A percentile compares a stretch with the other conserved stretches of the same genome.
These are phyloP conservation scores for Didymella arachidicola DNA, from an alignment of 2,329 filamentous ascomycete species.

Conservation along the genomic window DNA sequence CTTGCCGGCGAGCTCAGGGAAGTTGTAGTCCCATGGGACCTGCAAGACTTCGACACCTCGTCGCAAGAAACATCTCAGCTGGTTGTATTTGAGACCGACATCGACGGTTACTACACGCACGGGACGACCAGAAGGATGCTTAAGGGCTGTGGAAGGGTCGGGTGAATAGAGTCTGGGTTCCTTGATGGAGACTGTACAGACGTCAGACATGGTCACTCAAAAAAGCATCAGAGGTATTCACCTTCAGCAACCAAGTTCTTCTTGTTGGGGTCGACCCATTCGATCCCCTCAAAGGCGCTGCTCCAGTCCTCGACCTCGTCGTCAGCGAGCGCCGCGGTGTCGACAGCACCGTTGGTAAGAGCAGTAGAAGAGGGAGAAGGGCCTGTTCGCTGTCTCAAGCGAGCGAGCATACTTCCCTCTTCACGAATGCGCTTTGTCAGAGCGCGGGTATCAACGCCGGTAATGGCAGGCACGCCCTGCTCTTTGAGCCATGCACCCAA, in stretches of 20 bases:
- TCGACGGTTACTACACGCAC: constrained; percentile 92
- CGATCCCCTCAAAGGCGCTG: constrained; percentile 75
- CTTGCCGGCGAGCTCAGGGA: constrained; percentile 75
- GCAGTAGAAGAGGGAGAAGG: constrained; percentile 33
- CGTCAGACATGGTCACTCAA: constrained; percentile 31
- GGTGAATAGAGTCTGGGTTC: constrained; percentile 86
- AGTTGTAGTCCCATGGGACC: constrained; percentile 95
- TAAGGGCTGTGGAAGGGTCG: constrained; percentile 72
- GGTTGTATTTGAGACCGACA: constrained; percentile 98
- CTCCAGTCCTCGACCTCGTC: constrained; percentile 53
- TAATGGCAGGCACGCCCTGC: constrained; percentile 91
- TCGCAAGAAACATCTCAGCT: constrained; percentile 89
- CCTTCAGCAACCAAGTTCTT: constrained; percentile 94
- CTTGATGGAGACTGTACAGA: constrained; percentile 80
- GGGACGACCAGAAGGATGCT: constrained; percentile 86
- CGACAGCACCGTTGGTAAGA: constrained; percentile 52
- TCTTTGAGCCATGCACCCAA: constrained; percentile 96
- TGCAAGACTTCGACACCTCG: constrained; percentile 93
- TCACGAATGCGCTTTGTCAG: constrained; percentile 94
- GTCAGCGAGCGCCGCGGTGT: constrained; percentile 45
- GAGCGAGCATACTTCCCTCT: constrained; percentile 95
- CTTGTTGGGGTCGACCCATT: constrained; percentile 91
- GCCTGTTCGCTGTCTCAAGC: constrained; percentile 77
- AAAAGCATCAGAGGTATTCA: constrained; percentile 59
- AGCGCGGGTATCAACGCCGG: constrained; percentile 91